Conservation (phyloP, 2,329 filamentous ascomycete species). For the Phaeosphaeriaceae sp. region DNA sequence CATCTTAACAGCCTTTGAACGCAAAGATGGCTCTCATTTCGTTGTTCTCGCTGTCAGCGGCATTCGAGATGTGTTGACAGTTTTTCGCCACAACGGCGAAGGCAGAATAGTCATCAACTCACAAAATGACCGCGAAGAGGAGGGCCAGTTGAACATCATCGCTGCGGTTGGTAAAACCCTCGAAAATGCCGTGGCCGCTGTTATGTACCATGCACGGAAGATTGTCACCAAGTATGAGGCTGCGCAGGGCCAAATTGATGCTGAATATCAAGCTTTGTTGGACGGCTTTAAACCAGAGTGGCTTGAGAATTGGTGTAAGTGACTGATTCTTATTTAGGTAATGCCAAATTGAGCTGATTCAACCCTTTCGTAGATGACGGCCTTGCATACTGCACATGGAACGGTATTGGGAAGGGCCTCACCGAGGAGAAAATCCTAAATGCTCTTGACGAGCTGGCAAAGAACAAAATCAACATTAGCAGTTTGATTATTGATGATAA, state of each 20-base stretch:
- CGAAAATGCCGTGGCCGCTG: constrained; percentile 77
- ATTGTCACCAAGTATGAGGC: constrained; percentile 59
- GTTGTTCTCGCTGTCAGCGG: constrained; percentile 82
- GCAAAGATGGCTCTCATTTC: constrained; percentile 72
- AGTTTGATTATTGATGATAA: constrained; percentile 97
- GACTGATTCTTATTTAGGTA: not conserved
- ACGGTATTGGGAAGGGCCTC: constrained; percentile 82
- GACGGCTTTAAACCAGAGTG: constrained; percentile 66
- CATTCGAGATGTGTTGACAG: constrained; percentile 70
- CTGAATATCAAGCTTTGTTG: constrained; percentile 56
- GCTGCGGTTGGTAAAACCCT: constrained; percentile 75
- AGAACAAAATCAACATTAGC: constrained; percentile 75
- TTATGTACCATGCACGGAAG: constrained; percentile 85
- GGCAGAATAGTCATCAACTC: constrained; percentile 73
- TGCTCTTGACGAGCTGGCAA: constrained; percentile 73
- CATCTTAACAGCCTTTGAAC: constrained; percentile 78
- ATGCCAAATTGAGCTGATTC: not conserved
- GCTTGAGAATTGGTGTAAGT: constrained; percentile 76
- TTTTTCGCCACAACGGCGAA: constrained; percentile 69
- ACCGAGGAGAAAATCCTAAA: constrained; percentile 79
- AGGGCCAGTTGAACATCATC: constrained; percentile 67
- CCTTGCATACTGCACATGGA: constrained; percentile 96
- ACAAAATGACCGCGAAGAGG: constrained; percentile 69
- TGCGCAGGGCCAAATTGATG: constrained; percentile 51
- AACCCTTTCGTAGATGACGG: constrained; percentile 66